phyloP scores from a whole-genome alignment of 495 filamentous ascomycete species.

The Podospora pseudocomata region DNA sequence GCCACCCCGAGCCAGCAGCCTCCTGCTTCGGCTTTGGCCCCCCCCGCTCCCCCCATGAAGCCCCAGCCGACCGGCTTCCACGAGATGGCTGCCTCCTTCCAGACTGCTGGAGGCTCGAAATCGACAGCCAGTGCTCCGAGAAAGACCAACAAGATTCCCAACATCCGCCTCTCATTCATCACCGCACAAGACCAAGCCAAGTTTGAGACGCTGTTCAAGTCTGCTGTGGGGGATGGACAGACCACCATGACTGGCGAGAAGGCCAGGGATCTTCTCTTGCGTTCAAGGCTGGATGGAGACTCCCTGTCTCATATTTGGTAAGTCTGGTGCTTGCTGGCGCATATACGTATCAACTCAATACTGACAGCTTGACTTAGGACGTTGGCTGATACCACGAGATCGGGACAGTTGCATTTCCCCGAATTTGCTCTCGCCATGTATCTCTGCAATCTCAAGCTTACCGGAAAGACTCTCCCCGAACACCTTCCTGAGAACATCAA shows the following conservation, averaged over 20 bases:
- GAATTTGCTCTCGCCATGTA: constrained; percentile 99
- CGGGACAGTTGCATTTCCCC: constrained; percentile 93
- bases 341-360: not conserved
- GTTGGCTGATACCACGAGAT: constrained; percentile 94
- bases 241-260: constrained; percentile 89
- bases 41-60: constrained; percentile 49
- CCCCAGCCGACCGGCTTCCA: constrained; percentile 71
- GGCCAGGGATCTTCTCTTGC: constrained; percentile 79
- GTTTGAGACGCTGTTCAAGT: constrained; percentile 98
- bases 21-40: constrained; percentile 30
- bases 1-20: constrained; percentile 32
- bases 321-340: constrained; percentile 16
- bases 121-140: constrained; percentile 47
- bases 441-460: constrained; percentile 88
- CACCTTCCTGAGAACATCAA: constrained; percentile 76
- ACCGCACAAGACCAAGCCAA: constrained; percentile 94
- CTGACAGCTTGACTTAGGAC: constrained; percentile 54
- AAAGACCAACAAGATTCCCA: constrained; percentile 73
- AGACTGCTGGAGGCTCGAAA: constrained; percentile 51
- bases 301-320: constrained; percentile 86
- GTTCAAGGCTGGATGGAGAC: constrained; percentile 79
- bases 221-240: constrained; percentile 77
- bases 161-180: constrained; percentile 90
- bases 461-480: constrained; percentile 74
- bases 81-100: constrained; percentile 85